Evolutionary conservation across 352 stramenopile species (phyloP).

Genomic region (Phytophthora tubulina): DNA sequence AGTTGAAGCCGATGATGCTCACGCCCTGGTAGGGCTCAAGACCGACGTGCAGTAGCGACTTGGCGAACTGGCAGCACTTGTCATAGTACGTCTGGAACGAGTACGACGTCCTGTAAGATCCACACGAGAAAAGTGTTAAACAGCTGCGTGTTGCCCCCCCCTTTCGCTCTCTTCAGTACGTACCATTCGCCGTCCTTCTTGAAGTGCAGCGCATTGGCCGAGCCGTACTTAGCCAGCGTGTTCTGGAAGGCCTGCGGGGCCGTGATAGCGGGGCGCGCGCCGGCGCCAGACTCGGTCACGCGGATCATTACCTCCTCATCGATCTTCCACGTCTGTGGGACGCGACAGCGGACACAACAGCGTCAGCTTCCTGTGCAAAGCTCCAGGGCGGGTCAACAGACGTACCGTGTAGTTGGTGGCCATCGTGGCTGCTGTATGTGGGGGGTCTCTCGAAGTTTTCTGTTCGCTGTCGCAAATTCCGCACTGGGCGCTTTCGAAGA

Average conservation of each 20-base stretch:
- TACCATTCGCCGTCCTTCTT: slow-evolving; percentile 83
- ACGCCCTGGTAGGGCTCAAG: slow-evolving; percentile 82
- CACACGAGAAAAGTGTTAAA: slow-evolving; percentile 1
- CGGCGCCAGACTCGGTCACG: slow-evolving; percentile 62
- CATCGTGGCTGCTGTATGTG: slow-evolving; percentile 30
- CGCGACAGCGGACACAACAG: background rate
- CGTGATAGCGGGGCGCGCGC: slow-evolving; percentile 55
- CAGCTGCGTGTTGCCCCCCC: background rate
- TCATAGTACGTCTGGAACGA: slow-evolving; percentile 86
- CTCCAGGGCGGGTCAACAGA: background rate
- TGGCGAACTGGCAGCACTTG: slow-evolving; percentile 80
- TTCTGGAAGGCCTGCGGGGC: slow-evolving; percentile 69
- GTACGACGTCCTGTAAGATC: slow-evolving; percentile 55
- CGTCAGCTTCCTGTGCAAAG: background rate
- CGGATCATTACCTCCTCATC: slow-evolving; percentile 87
- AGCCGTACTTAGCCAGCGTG: slow-evolving; percentile 62
- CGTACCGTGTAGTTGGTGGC: slow-evolving; percentile 53
- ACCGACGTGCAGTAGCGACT: slow-evolving; percentile 77
- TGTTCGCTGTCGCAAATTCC: slow-evolving; percentile 51
- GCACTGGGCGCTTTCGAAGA: slow-evolving; percentile 40
- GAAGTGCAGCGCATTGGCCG: slow-evolving; percentile 67
- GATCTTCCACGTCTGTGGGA: slow-evolving; percentile 81
- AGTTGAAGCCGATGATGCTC: slow-evolving; percentile 93
- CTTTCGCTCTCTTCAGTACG: slow-evolving; percentile 16
- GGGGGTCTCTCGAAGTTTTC: slow-evolving; percentile 26